phyloP scores from a whole-genome alignment of 2,329 filamentous ascomycete genomes.

The Xylaria sp. region DNA sequence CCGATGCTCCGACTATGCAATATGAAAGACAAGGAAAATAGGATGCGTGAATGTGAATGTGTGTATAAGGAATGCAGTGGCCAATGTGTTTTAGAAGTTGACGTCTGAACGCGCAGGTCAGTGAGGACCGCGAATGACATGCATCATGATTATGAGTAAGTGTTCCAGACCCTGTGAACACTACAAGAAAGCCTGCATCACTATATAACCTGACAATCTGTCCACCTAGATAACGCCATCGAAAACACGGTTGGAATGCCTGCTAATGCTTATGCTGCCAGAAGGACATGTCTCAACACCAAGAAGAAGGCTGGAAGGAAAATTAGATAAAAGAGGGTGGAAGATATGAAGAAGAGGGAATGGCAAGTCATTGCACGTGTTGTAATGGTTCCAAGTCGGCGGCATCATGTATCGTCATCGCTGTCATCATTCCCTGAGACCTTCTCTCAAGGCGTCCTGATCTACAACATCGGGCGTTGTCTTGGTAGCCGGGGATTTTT shows the following conservation, averaged over 20 bases:
- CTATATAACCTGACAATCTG: background rate
- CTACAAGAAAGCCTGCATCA: background rate
- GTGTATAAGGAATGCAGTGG: background rate
- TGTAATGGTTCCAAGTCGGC: background rate
- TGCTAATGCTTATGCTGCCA: background rate
- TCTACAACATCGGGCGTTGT: conserved; percentile 65
- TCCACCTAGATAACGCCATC: conserved; percentile 3
- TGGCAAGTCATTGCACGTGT: background rate
- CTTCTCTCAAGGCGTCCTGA: conserved; percentile 64
- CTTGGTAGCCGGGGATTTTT: conserved; percentile 58
- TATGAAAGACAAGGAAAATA: background rate
- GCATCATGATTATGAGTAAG: background rate
- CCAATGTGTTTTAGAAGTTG: no score
- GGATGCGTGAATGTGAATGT: background rate
- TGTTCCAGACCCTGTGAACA: background rate
- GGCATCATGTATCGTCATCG: background rate
- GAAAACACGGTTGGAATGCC: background rate
- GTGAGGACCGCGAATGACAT: background rate
- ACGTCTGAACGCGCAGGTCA: no score
- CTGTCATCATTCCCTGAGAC: conserved; percentile 51
- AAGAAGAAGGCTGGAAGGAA: background rate
- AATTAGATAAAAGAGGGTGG: background rate
- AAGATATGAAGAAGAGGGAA: background rate
- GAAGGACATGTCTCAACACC: background rate
- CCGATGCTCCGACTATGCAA: conserved; percentile 3